phyloP scores from a whole-genome alignment of 495 filamentous ascomycete species.

The Penicillium samsonianum region DNA sequence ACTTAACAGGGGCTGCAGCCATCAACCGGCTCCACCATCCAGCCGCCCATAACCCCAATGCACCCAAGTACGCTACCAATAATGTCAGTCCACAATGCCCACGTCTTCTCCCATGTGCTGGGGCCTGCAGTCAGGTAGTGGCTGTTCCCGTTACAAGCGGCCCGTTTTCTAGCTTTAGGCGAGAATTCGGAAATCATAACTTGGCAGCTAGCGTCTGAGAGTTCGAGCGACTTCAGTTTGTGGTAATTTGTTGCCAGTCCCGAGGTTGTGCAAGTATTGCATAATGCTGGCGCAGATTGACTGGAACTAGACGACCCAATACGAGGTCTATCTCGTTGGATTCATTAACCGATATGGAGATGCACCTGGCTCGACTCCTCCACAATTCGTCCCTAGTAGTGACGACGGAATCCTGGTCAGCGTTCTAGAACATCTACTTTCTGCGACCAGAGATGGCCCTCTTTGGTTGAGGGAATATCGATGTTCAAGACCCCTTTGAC shows the following conservation, averaged over 20 bases:
- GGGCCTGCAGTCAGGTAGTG: constrained; percentile 23
- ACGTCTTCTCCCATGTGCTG: constrained; percentile 25
- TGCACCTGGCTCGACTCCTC: constrained; percentile 23
- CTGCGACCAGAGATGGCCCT: constrained; percentile 23
- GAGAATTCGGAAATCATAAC: constrained; percentile 26
- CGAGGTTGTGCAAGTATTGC: constrained; percentile 22
- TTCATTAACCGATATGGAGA: constrained; percentile 27
- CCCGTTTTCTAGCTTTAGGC: constrained; percentile 18
- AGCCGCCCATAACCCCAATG: constrained; percentile 27
- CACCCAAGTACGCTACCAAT: constrained; percentile 26
- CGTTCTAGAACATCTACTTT: constrained; percentile 22
- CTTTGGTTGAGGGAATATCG: constrained; percentile 18
- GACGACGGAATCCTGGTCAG: constrained; percentile 21
- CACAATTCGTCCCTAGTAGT: constrained; percentile 28
- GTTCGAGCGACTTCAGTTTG: constrained; percentile 11
- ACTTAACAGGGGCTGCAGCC: constrained; percentile 21
- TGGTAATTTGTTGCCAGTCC: constrained; percentile 23
- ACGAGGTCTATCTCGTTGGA: neutral
- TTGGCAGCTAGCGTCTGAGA: constrained; percentile 20
- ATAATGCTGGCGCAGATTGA: constrained; percentile 23
- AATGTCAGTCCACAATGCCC: constrained; percentile 30
- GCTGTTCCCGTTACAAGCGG: constrained; percentile 26
- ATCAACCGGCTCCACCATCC: constrained; percentile 30
- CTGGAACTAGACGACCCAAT: constrained; percentile 14
- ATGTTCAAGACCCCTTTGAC: constrained; percentile 23